A percentile compares a stretch with the other conserved stretches of the same genome.
Conservation (phyloP, 306 rosid species). For the Clitoria ternatea region DNA sequence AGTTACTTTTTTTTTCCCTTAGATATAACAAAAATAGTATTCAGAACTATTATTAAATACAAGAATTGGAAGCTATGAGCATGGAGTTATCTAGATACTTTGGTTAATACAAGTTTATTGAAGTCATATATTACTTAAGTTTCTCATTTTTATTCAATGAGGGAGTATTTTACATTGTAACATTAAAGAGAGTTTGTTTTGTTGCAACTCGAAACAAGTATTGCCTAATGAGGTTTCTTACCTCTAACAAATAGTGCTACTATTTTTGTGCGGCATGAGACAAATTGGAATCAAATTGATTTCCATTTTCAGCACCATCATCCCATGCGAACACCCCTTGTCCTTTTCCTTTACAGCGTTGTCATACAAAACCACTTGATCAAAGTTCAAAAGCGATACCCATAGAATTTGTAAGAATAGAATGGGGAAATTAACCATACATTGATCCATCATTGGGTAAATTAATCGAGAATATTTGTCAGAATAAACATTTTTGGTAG, state of each 20-base stretch:
- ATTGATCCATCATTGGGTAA: constrained; percentile 26
- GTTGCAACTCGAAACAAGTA: constrained; percentile 20
- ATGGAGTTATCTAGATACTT: no score
- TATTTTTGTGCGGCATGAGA: not conserved
- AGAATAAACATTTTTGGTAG: constrained; percentile 25
- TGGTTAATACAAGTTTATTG: no score
- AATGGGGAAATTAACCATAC: not conserved
- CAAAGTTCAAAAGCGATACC: constrained; percentile 24
- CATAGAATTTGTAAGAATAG: constrained; percentile 9
- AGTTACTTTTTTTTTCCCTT: no score
- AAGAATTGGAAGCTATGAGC: no score
- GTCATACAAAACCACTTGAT: constrained; percentile 24
- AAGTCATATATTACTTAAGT: no score
- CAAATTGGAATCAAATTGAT: constrained; percentile 9
- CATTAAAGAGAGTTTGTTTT: not conserved
- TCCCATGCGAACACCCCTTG: constrained; percentile 10
- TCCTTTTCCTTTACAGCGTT: constrained; percentile 21
- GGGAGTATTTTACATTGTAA: no score
- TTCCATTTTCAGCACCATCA: not conserved
- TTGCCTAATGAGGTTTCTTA: constrained; percentile 31
- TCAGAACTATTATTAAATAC: no score
- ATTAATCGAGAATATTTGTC: constrained; percentile 28
- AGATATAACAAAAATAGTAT: no score
- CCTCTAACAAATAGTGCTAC: constrained; percentile 30
- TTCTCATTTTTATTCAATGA: no score